phyloP scores from a whole-genome alignment of 768 basidiomycete species.

The Daedalea quercina region DNA sequence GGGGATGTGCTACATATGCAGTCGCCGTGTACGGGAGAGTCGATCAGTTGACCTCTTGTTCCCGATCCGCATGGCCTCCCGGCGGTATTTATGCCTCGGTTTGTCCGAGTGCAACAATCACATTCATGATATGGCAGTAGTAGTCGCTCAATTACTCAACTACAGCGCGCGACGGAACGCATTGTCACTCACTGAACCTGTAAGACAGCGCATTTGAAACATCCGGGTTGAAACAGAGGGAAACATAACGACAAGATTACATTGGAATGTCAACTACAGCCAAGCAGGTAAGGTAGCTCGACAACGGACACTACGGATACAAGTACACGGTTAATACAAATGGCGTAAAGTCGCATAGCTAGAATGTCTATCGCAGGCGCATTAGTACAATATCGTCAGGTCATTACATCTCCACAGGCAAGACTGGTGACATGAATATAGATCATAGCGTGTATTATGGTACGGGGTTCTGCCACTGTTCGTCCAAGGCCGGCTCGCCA shows the following conservation, averaged over 20 bases:
- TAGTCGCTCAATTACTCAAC: too few relatives aligned
- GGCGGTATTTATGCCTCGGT: not conserved
- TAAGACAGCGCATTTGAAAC: too few relatives aligned
- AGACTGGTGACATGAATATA: not conserved
- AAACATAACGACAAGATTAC: not conserved
- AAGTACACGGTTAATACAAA: slow-evolving; percentile 3
- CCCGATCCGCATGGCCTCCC: not conserved
- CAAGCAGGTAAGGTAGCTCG: not conserved
- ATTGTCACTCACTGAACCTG: too few relatives aligned
- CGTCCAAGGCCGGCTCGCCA: slow-evolving; percentile 25
- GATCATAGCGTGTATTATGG: not conserved
- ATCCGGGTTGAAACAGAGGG: too few relatives aligned
- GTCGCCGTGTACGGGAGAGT: not conserved
- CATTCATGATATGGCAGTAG: too few relatives aligned
- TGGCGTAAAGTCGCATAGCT: slow-evolving; percentile 3
- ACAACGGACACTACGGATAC: not conserved
- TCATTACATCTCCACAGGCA: not conserved
- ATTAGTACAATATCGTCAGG: not conserved
- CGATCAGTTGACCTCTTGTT: not conserved
- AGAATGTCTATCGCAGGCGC: slow-evolving; percentile 4
- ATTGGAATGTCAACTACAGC: not conserved
- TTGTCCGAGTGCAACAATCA: not conserved
- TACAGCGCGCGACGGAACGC: not conserved
- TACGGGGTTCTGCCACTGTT: slow-evolving; percentile 6
- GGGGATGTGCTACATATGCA: not conserved